Base-by-base conservation (phyloP, 179 eudicot species). In the Carnegiea gigantea region DNA sequence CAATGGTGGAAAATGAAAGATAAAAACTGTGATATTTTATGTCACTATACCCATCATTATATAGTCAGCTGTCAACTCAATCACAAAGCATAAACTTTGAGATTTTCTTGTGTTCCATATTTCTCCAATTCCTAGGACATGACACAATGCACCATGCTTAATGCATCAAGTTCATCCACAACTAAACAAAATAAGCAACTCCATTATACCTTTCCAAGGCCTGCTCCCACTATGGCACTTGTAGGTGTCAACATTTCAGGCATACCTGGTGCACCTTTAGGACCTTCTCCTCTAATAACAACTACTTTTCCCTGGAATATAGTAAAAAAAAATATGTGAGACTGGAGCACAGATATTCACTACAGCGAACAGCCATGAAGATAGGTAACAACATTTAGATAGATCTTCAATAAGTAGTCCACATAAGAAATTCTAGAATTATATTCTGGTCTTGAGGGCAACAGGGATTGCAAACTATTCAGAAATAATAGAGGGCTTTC, bases 241-340 rank as follows among this genome's bases (percentile, higher is more conserved):
- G 97, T 93, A 59, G 97, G 97, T 70, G 95, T 93, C 72, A 93
- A 75, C 97, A 93, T 93, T 83, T 93, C 97, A 51, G 97, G 92
- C 97, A 93, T 93, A 79, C 97, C 97, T 23, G 97, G 97, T 9
- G 95, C 95, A 11, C 97, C 97, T 78, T 92, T 93, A 43, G 95
- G 97, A 13, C 97, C 97, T 78, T 93, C 97, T 86, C 97, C 97
- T 85, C 95, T 86, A 70, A 93, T 93, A 77, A 93, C 89, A 1
- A 92, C 91, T 44, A 93, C 97, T 83, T 89, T 93, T 23, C 95
- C 95, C 97, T 93, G 84, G 59, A 81, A 76, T 24, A 60, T 6
- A 33, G 28, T 59, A 49, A n/a, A 75, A 49, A n/a, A 75, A 51
- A 51, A 30, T 36, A 5, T 9, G 12, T 18, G 24, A 36, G n/a